These are phyloP conservation scores for Alnus glutinosa DNA, from an alignment of 306 rosid species.

Conservation along the genomic window DNA sequence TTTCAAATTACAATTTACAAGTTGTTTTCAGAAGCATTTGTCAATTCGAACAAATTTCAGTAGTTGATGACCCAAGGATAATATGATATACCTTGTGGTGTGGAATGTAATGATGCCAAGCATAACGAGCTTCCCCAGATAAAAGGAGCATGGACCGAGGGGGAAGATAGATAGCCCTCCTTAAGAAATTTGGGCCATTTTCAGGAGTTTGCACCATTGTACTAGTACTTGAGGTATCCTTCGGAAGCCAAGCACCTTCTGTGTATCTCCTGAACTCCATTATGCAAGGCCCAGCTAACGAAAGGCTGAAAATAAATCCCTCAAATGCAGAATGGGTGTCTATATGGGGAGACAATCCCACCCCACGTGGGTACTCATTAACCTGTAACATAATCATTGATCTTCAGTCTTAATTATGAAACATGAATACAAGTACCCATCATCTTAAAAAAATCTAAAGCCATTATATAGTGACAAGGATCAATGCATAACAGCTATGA, in stretches of 20 bases:
- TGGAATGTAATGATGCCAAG: constrained; percentile 92
- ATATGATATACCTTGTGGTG: constrained; percentile 69
- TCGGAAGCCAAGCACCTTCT: constrained; percentile 47
- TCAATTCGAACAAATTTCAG: neutral
- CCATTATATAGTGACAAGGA: neutral
- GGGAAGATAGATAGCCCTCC: constrained; percentile 72
- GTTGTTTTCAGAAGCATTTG: neutral
- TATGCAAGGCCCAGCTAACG: constrained; percentile 92
- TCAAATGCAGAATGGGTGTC: constrained; percentile 99
- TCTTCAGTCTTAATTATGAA: constrained; percentile 30
- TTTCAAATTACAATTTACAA: neutral
- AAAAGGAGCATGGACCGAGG: constrained; percentile 77
- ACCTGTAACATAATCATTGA: constrained; percentile 52
- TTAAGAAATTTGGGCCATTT: constrained; percentile 51
- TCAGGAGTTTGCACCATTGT: constrained; percentile 39
- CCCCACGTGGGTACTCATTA: constrained; percentile 94
- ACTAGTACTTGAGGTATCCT: constrained; percentile 40
- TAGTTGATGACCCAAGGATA: neutral
- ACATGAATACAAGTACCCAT: constrained; percentile 6
- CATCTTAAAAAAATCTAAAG: neutral
- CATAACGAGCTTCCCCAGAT: constrained; percentile 90
- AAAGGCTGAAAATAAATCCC: constrained; percentile 93
- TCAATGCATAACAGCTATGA: neutral
- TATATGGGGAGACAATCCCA: constrained; percentile 94
- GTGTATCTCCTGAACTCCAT: constrained; percentile 87